Conservation (phyloP, 768 basidiomycete species). For the Termitomyces sp. region DNA sequence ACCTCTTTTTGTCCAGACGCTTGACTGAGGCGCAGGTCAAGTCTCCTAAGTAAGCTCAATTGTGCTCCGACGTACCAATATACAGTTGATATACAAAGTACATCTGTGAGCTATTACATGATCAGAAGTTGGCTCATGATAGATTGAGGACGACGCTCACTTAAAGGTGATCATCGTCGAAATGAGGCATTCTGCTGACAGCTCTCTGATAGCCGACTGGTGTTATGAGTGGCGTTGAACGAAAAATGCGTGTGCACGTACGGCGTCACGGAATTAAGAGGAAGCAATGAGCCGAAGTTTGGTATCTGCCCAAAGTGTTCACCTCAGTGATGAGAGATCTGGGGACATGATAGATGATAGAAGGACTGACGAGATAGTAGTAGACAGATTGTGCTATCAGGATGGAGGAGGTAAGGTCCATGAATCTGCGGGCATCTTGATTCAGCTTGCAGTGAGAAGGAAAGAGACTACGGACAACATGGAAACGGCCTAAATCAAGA, state of each 20-base stretch:
- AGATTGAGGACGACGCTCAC: constrained; percentile 18
- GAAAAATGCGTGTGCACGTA: constrained; percentile 21
- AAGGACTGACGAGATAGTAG: constrained; percentile 35
- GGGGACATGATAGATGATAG: not conserved
- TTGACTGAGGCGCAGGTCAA: constrained; percentile 18
- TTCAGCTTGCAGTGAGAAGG: not conserved
- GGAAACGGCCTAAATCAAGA: constrained; percentile 15
- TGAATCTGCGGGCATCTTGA: constrained; percentile 15
- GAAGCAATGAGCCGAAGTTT: constrained; percentile 36
- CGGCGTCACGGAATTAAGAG: constrained; percentile 36
- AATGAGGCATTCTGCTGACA: constrained; percentile 39
- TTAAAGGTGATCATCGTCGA: constrained; percentile 40
- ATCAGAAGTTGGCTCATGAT: not conserved
- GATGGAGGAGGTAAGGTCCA: constrained; percentile 36
- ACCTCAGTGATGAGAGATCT: not conserved
- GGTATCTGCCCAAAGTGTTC: constrained; percentile 29
- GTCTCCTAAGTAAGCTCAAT: not conserved
- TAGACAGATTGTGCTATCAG: constrained; percentile 42
- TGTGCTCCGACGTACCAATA: constrained; percentile 20
- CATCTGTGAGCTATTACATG: constrained; percentile 11
- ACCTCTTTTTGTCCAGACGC: constrained; percentile 20
- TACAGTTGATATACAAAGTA: constrained; percentile 42
- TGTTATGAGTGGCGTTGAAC: not conserved
- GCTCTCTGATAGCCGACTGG: constrained; percentile 22
- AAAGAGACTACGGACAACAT: constrained; percentile 22